These are phyloP conservation scores for Salix caprea DNA, from an alignment of 345 rosid species.

Conservation along the genomic window DNA sequence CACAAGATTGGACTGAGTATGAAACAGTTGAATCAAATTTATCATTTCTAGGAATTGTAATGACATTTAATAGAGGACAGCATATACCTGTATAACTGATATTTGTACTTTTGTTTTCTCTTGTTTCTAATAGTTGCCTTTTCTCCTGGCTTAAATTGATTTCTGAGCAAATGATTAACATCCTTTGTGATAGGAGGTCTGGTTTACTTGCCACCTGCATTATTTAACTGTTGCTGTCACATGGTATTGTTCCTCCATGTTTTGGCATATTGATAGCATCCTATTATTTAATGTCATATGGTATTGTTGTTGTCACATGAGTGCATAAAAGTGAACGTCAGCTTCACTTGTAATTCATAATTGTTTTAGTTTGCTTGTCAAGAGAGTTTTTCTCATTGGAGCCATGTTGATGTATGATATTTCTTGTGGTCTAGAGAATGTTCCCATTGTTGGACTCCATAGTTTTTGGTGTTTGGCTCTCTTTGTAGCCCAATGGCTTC, in stretches of 20 bases:
- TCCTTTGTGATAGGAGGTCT: neutral
- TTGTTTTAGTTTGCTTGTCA: neutral
- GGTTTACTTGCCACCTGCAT: neutral
- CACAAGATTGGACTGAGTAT: neutral
- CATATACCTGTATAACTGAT: neutral
- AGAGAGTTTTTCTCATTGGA: neutral
- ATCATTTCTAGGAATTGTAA: neutral
- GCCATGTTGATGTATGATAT: neutral
- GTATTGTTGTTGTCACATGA: neutral
- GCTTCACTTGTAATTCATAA: neutral
- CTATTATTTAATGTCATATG: neutral
- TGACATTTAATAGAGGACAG: neutral
- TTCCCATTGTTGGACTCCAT: neutral
- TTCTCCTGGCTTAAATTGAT: neutral
- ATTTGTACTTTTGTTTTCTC: neutral
- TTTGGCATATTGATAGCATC: neutral
- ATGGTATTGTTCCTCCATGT: neutral
- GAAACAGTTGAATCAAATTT: neutral
- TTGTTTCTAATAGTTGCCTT: neutral
- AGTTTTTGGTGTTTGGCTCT: neutral
- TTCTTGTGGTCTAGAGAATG: neutral
- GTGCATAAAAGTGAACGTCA: neutral
- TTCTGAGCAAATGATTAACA: neutral
- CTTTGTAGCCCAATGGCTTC: neutral
- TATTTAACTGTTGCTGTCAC: neutral